Evolutionary conservation across 23 red algal species (phyloP).

Genomic region (Cyanidioschyzon merolae): DNA sequence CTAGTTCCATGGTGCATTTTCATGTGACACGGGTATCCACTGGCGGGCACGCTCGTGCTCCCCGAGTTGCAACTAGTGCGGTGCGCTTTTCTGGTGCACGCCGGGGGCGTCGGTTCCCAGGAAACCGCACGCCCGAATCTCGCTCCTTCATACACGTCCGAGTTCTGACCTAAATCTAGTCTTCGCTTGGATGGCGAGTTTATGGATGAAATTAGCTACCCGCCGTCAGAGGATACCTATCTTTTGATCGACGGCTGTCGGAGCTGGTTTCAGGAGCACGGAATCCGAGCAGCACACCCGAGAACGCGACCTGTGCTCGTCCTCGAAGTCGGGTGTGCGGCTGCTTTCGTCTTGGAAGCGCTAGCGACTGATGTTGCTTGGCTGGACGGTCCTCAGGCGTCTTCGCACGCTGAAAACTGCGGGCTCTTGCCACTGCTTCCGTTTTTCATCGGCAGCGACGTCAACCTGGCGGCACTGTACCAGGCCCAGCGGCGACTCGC

Average conservation of each 20-base stretch:
- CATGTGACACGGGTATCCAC: no score
- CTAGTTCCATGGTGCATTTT: no score
- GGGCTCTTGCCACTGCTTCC: not conserved
- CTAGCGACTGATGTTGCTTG: not conserved
- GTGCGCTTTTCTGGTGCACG: no score
- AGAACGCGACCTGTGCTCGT: not conserved
- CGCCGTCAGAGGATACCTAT: constrained; percentile 6
- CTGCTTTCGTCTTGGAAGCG: not conserved
- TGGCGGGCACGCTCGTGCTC: no score
- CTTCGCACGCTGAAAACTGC: not conserved
- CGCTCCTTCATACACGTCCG: no score
- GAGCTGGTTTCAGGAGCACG: not conserved
- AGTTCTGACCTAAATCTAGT: no score
- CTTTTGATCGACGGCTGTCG: not conserved
- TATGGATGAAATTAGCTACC: not conserved
- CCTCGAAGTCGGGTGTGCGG: not conserved
- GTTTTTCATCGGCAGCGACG: constrained; percentile 2
- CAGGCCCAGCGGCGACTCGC: not conserved
- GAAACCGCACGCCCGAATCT: no score
- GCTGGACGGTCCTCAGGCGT: not conserved
- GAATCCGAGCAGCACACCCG: not conserved
- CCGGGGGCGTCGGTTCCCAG: no score
- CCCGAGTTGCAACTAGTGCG: no score
- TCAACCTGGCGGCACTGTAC: not conserved
- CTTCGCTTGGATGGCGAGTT: not conserved